A percentile compares a stretch with the other conserved stretches of the same genome.
Evolutionary conservation across 179 eudicot species (phyloP).

Genomic region (Patellifolia procumbens): DNA sequence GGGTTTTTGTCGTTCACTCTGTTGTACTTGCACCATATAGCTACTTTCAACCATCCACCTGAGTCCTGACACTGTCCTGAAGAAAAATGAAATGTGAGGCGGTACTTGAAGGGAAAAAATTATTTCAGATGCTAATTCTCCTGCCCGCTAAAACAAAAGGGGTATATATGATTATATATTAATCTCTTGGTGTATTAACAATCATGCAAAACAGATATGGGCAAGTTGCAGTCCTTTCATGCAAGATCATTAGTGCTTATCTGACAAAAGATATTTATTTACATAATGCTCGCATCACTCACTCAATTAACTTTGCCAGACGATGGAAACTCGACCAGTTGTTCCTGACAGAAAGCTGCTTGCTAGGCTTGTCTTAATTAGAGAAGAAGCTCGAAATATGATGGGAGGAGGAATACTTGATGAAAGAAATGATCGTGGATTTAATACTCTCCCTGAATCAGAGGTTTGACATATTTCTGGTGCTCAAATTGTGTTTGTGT

Average conservation of each 20-base stretch:
- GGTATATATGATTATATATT: not conserved
- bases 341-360: conserved; percentile 93
- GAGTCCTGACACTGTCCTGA: not conserved
- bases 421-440: conserved; percentile 95
- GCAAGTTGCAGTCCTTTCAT: not conserved
- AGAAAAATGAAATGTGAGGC: not conserved
- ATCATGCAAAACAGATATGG: not conserved
- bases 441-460: conserved; percentile 84
- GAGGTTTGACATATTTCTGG: conserved; percentile 50
- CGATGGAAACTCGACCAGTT: conserved; percentile 88
- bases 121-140: not conserved
- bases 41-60: not conserved
- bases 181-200: not conserved
- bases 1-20: not conserved
- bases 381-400: conserved; percentile 99
- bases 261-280: not conserved
- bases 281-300: conserved; percentile 1
- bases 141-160: not conserved
- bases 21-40: not conserved
- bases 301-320: conserved; percentile 40
- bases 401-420: conserved; percentile 97
- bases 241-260: not conserved
- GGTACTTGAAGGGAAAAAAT: not conserved
- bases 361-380: conserved; percentile 92
- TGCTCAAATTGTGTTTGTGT: too few relatives aligned